Percentiles rank a stretch among this genome's conserved stretches.
These are phyloP conservation scores for Castanopsis chinensis DNA, from an alignment of 306 rosid genomes.

Conservation along the genomic window DNA sequence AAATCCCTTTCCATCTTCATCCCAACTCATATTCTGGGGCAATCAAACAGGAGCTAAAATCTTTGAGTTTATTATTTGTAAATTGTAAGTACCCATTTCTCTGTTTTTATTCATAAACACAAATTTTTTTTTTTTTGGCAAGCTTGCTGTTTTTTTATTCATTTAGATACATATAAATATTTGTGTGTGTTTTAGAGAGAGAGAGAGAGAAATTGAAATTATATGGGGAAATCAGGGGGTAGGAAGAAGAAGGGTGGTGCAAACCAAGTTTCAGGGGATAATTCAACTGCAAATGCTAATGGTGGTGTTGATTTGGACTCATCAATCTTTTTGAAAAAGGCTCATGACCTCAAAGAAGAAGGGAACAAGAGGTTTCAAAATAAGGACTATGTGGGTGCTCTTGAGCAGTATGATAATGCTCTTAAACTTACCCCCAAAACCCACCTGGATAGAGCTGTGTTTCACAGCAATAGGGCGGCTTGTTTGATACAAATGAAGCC, in stretches of 20 bases:
- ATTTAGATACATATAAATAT: conserved; percentile 9
- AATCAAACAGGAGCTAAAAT: not conserved
- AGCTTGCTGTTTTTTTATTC: conserved; percentile 11
- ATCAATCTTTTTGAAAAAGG: conserved; percentile 77
- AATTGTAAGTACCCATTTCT: conserved; percentile 21
- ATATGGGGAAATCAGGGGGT: conserved; percentile 94
- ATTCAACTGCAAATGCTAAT: conserved; percentile 45
- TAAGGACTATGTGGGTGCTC: conserved; percentile 86
- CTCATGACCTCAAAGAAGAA: conserved; percentile 93
- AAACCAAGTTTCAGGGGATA: conserved; percentile 45
- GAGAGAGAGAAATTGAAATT: conserved; percentile 8
- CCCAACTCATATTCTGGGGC: conserved; percentile 9
- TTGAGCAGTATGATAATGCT: conserved; percentile 86
- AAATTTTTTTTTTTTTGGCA: not conserved
- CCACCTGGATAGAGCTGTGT: conserved; percentile 78
- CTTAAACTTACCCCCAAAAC: conserved; percentile 76
- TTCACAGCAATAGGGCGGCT: conserved; percentile 90
- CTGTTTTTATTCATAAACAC: conserved; percentile 18
- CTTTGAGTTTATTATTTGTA: conserved; percentile 21
- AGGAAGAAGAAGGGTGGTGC: conserved; percentile 84
- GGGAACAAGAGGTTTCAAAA: conserved; percentile 78
- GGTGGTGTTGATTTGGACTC: conserved; percentile 75
- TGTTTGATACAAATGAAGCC: conserved; percentile 99
- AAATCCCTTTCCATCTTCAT: not conserved
- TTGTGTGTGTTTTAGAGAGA: not conserved